These are phyloP conservation scores for Fomitopsis schrenkii DNA, from an alignment of 1,284 basidiomycete genomes.

Conservation along the genomic window DNA sequence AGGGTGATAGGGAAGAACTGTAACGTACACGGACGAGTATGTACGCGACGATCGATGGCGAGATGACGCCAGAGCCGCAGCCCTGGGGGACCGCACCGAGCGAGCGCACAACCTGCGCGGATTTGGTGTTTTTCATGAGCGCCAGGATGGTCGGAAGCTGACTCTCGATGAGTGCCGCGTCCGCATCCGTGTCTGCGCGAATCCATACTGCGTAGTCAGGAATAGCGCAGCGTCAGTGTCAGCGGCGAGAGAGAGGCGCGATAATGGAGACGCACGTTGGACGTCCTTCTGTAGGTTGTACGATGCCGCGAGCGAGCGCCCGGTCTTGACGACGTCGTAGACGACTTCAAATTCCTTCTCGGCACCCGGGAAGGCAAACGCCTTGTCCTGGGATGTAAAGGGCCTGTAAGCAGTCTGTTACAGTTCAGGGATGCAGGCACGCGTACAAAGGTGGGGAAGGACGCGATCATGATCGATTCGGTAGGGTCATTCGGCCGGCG, in stretches of 20 bases:
- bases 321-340: constrained; percentile 75
- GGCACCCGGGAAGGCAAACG: constrained; percentile 70
- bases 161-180: constrained; percentile 62
- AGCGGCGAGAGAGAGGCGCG: background rate
- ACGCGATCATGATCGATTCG: constrained; percentile 86
- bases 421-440: background rate
- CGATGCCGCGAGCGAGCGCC: constrained; percentile 85
- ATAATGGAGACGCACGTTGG: constrained; percentile 51
- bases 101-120: constrained; percentile 44
- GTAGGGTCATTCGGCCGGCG: constrained; percentile 79
- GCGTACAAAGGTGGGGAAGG: constrained; percentile 79
- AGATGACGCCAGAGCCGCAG: constrained; percentile 83
- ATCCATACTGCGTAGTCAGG: constrained; percentile 64
- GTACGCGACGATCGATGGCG: constrained; percentile 71
- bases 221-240: background rate
- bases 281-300: constrained; percentile 91
- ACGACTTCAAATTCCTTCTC: constrained; percentile 86
- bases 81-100: constrained; percentile 75
- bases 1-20: background rate
- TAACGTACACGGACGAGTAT: constrained; percentile 76
- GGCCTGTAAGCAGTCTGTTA: background rate
- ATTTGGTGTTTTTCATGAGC: constrained; percentile 88
- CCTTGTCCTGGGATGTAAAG: constrained; percentile 43
- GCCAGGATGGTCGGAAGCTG: constrained; percentile 77
- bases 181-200: constrained; percentile 63